Evolutionary conservation across 768 basidiomycete genomes (phyloP).

Genomic region (Auriscalpium vulgare): DNA sequence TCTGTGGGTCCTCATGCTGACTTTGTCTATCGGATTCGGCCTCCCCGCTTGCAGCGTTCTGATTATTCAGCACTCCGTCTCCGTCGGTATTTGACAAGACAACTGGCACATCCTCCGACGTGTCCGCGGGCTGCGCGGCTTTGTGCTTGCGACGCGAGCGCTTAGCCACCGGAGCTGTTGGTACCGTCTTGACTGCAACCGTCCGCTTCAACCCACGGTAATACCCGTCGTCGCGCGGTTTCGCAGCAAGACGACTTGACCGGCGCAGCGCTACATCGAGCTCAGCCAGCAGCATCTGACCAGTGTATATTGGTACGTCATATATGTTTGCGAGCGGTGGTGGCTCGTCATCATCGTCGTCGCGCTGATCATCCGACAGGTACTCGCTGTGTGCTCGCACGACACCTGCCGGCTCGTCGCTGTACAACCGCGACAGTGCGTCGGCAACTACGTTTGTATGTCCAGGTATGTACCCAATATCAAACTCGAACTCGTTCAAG

Average conservation of each 20-base stretch:
- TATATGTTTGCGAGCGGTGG: neutral
- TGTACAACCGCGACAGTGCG: conserved; percentile 18
- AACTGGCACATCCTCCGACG: too few relatives aligned
- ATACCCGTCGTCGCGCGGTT: too few relatives aligned
- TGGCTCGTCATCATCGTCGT: neutral
- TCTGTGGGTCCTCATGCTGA: too few relatives aligned
- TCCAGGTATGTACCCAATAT: conserved; percentile 23
- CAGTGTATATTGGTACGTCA: neutral
- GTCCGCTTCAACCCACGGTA: too few relatives aligned
- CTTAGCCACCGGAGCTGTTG: too few relatives aligned
- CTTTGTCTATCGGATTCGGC: too few relatives aligned
- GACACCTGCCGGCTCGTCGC: conserved; percentile 15
- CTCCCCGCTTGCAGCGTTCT: too few relatives aligned
- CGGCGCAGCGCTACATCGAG: neutral
- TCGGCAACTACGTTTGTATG: conserved; percentile 21
- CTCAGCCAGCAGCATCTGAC: neutral
- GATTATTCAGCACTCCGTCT: too few relatives aligned
- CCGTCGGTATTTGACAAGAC: too few relatives aligned
- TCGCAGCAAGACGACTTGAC: neutral
- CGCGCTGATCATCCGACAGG: conserved; percentile 7
- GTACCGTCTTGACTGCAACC: too few relatives aligned
- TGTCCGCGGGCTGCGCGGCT: too few relatives aligned
- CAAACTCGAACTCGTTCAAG: conserved; percentile 24
- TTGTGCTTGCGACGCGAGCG: too few relatives aligned
- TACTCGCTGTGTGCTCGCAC: conserved; percentile 19